A percentile compares a stretch with the other conserved stretches of the same genome.
phyloP scores from a whole-genome alignment of 257 asterid genomes.

The Sherardia arvensis region DNA sequence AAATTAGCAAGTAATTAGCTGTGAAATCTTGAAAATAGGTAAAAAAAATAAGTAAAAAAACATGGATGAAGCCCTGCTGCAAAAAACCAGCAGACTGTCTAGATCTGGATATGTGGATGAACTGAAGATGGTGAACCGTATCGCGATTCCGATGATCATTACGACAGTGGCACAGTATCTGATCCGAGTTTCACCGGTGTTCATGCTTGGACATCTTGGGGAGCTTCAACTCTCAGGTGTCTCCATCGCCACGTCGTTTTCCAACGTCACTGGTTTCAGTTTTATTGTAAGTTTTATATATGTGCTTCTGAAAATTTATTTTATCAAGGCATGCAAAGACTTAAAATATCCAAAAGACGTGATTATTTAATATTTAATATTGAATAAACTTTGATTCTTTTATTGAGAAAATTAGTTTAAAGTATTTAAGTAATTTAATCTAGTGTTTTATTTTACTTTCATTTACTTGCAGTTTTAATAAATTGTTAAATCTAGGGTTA shows the following conservation, averaged over 20 bases:
- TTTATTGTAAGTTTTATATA: constrained; percentile 31
- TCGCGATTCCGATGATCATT: constrained; percentile 66
- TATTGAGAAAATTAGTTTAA: no score
- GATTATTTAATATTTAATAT: not conserved
- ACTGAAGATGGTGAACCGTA: constrained; percentile 34
- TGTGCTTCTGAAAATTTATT: not conserved
- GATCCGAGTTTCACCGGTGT: constrained; percentile 37
- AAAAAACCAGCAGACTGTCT: constrained; percentile 8
- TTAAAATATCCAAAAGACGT: no score
- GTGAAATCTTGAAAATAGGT: no score
- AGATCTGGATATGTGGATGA: constrained; percentile 20
- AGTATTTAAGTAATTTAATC: no score
- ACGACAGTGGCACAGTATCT: constrained; percentile 51
- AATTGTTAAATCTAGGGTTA: no score
- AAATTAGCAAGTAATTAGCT: no score
- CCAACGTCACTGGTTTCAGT: constrained; percentile 60
- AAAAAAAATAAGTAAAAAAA: no score
- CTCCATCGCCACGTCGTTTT: constrained; percentile 47
- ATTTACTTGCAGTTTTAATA: no score
- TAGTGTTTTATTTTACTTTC: no score
- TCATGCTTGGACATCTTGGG: constrained; percentile 60
- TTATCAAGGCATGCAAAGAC: no score
- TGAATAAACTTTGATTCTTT: no score
- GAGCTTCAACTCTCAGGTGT: constrained; percentile 55
- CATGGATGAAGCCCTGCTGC: constrained; percentile 19